phyloP scores from a whole-genome alignment of 2,329 filamentous ascomycete species.

The Arthrobotrys sinensis region DNA sequence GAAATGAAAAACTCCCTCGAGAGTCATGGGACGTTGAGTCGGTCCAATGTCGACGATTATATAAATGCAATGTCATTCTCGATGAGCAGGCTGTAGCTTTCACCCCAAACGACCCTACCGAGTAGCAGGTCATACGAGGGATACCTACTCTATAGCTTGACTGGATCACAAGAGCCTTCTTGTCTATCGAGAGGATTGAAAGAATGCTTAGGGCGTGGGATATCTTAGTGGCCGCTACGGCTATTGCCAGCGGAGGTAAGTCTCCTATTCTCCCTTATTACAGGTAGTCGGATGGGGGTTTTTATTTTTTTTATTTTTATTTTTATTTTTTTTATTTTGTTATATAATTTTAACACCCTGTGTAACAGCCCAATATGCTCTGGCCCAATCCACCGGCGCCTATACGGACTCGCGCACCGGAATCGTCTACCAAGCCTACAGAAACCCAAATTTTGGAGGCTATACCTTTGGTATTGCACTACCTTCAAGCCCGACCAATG shows the following conservation, averaged over 20 bases:
- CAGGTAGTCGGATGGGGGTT: too few relatives aligned
- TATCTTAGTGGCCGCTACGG: constrained; percentile 29
- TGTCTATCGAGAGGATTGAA: not conserved
- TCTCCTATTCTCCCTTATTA: not conserved
- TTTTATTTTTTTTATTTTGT: too few relatives aligned
- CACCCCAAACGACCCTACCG: not conserved
- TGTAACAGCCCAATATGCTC: constrained; percentile 59
- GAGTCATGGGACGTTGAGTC: constrained; percentile 7
- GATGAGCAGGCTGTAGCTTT: not conserved
- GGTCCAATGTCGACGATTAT: constrained; percentile 9
- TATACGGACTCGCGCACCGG: constrained; percentile 70
- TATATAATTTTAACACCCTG: not conserved
- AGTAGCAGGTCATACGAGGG: not conserved
- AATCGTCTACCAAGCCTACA: constrained; percentile 69
- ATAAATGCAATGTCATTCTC: constrained; percentile 39
- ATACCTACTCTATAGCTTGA: not conserved
- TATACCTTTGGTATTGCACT: constrained; percentile 72
- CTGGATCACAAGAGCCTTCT: not conserved
- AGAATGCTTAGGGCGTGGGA: constrained; percentile 44
- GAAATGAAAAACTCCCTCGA: constrained; percentile 43
- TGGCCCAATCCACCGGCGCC: constrained; percentile 63
- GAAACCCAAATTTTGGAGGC: constrained; percentile 66
- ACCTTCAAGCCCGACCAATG: constrained; percentile 70
- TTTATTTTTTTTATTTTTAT: too few relatives aligned
- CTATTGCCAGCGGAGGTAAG: constrained; percentile 43